Base-by-base conservation (phyloP, 2,329 filamentous ascomycete species). In the Westerdykella aurantiaca region DNA sequence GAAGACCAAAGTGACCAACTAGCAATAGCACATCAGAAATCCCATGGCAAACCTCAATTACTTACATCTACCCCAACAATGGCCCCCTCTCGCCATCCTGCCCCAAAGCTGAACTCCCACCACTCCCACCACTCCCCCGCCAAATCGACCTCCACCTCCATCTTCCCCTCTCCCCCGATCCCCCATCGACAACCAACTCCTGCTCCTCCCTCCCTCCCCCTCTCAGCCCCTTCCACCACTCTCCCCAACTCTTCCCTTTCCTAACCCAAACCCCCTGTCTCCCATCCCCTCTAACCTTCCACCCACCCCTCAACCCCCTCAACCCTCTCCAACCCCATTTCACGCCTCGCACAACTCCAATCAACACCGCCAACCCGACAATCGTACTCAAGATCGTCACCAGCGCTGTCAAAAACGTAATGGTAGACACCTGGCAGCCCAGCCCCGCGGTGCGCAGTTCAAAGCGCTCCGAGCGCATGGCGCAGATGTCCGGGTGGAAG, bases 341-440 rank as follows among this genome's bases (percentile, higher is more conserved):
- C 3, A 45, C 43, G 3, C 57, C 35, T 34, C 51, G 53, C 4
- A 52, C 41, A 6, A 63, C 34, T 6, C 53, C 57, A 31, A 64
- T 68, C 12, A 72, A 45, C 1, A 71, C 46, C 1, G 67, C 7
- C 1, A 72, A 46, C 2, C 63, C 69, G 11, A 63, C 61, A 3
- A 73, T 47, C 0, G 71, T 73, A 22, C 59, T 63, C 31, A 71
- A 60, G 35, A 73, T 64, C 2, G 72, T 71, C 6, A 71, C 61
- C 14, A 73, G 51, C 4, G 69, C 60, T 31, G 69, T 69, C 29
- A 74, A 54, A 21, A 73, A 64, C 0, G 71, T 73, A 6, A 69
- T 70, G 6, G 71, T 73, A 0, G 71, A 73, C 39, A 71, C 71
- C 41, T 68, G 64, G 47, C 72, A 74, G 16, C 72, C 72, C 1